Conservation (phyloP, 495 filamentous ascomycete species). For the Terfezia claveryi region DNA sequence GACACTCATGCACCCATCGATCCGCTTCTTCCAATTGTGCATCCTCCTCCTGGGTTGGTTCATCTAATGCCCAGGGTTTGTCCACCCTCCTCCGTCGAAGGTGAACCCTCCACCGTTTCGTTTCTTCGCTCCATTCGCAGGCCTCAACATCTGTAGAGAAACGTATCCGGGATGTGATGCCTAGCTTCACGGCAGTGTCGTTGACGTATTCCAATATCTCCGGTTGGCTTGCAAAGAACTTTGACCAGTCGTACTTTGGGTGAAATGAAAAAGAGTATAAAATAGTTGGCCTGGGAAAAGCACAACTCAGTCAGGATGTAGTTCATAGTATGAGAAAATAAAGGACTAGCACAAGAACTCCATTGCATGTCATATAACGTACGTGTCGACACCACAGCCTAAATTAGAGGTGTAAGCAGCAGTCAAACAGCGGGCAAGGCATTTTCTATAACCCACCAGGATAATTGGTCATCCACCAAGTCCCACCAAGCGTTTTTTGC, state of each 20-base stretch:
- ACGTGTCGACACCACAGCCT: not conserved
- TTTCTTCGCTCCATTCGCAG: constrained; percentile 25
- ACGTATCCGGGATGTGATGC: constrained; percentile 24
- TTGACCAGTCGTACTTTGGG: constrained; percentile 26
- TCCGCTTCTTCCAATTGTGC: constrained; percentile 8
- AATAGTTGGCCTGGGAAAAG: not conserved
- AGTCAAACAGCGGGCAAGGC: constrained; percentile 5
- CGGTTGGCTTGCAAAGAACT: constrained; percentile 22
- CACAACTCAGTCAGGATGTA: not conserved
- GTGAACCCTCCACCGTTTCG: constrained; percentile 25
- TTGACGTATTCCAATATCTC: constrained; percentile 30
- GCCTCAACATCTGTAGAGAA: constrained; percentile 24
- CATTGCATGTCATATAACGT: not conserved
- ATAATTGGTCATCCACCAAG: constrained; percentile 20
- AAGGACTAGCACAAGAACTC: too few relatives aligned
- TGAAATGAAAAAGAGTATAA: constrained; percentile 31
- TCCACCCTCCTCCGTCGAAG: constrained; percentile 11
- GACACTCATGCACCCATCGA: constrained; percentile 25
- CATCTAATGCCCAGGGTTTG: constrained; percentile 8
- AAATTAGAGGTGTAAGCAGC: not conserved
- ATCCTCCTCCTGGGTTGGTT: constrained; percentile 5
- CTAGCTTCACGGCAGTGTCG: constrained; percentile 25
- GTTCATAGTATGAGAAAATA: not conserved
- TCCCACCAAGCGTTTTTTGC: constrained; percentile 14
- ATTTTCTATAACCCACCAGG: constrained; percentile 13